phyloP scores from a whole-genome alignment of 2,329 filamentous ascomycete species.

The Ophiosphaerella narmari region DNA sequence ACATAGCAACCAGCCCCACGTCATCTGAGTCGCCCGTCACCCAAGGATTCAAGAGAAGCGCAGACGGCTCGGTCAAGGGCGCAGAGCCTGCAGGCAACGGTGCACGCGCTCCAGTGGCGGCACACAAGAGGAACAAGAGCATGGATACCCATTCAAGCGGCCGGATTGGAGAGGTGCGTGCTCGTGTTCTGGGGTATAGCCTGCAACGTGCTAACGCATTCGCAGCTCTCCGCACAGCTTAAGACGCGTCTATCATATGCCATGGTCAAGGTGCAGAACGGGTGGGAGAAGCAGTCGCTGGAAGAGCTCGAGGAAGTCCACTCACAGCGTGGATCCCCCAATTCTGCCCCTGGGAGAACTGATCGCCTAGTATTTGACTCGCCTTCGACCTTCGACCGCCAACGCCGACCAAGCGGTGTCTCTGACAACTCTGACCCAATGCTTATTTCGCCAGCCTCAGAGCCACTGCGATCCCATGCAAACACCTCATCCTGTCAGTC shows the following conservation, averaged over 20 bases:
- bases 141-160: slow-evolving; percentile 65
- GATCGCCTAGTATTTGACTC: slow-evolving; percentile 38
- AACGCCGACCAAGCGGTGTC: slow-evolving; percentile 41
- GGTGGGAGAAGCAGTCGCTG: slow-evolving; percentile 79
- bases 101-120: slow-evolving; percentile 35
- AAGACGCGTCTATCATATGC: slow-evolving; percentile 87
- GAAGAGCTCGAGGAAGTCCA: slow-evolving; percentile 77
- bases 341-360: slow-evolving; percentile 58
- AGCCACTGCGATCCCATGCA: slow-evolving; percentile 27
- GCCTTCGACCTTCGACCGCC: slow-evolving; percentile 29
- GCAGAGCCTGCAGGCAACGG: slow-evolving; percentile 25
- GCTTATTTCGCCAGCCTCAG: slow-evolving; percentile 40
- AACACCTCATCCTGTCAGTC: slow-evolving; percentile 31
- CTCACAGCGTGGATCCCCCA: slow-evolving; percentile 70
- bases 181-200: slow-evolving; percentile 3
- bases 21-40: slow-evolving; percentile 45
- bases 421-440: slow-evolving; percentile 44
- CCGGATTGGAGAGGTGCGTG: slow-evolving; percentile 76
- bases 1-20: slow-evolving; percentile 48
- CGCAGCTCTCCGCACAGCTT: slow-evolving; percentile 75
- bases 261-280: slow-evolving; percentile 87
- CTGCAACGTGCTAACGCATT: slow-evolving; percentile 29
- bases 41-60: slow-evolving; percentile 72
- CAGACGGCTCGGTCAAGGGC: slow-evolving; percentile 70
- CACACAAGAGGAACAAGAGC: slow-evolving; percentile 74